Evolutionary conservation across 1,139 yeast species (phyloP), one percentile per base, ranked within the genome.

Genomic region (Geotrichum europaeum): DNA sequence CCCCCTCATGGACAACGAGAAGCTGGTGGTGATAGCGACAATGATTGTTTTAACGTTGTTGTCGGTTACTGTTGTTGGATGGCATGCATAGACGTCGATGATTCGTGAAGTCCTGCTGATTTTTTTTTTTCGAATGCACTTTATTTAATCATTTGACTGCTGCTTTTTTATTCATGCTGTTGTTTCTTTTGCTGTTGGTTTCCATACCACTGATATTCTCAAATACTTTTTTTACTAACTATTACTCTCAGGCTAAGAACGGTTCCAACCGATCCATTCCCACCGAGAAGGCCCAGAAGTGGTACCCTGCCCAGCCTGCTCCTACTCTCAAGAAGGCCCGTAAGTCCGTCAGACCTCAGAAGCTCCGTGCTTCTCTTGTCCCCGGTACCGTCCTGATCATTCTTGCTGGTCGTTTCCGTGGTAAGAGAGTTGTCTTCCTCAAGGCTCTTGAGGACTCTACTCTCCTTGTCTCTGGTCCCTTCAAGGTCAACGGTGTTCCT

Each of bases 401-500:
- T 79, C 87, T 95, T 80, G 98, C 99, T 76, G 99, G 99, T 80
- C 92, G 97, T 83, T 94, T 91, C 96, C 89, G 99, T 84, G 99
- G 99, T 80, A 95, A 94, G 91, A 94, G 99, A 84, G 99, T 94
- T 75, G 98, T 94, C 69, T 89, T 88, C 91, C 87, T 94, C 79
- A 94, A 94, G 89, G 83, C 87, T 82, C 86, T 95, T 79, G 98
- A 91, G 83, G 99, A 95, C 87, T 90, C 89, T 92, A 94, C 98
- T 71, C 85, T 95, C 77, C 89, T 94, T 78, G 97, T 94, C 70
- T 83, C 97, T 67, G 99, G 99, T 79, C 99, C 99, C 77, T 95
- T 94, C 96, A 95, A 94, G 87, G 90, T 94, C 76, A 95, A 95
- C 82, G 99, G 99, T 85, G 99, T 94, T 72, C 99, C 99, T 80